A percentile compares a stretch with the other conserved stretches of the same genome.
Evolutionary conservation across 2,329 filamentous ascomycete species (phyloP).

Genomic region (Talaromyces sp.): DNA sequence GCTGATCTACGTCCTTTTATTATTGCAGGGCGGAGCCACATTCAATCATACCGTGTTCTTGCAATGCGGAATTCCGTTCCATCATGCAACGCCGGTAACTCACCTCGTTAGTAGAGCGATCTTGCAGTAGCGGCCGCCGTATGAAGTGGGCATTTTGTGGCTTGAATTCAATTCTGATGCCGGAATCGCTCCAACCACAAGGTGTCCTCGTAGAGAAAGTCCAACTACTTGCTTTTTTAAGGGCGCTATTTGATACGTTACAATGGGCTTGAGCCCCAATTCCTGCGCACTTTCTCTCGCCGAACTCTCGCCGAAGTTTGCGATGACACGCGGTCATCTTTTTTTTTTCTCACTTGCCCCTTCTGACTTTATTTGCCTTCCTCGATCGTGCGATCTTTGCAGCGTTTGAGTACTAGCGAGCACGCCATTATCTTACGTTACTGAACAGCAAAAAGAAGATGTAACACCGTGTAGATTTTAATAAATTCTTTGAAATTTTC

Average conservation of each 20-base stretch:
- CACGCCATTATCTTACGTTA: too few species aligned
- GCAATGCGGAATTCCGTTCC: background rate
- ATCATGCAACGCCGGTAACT: background rate
- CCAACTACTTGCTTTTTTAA: background rate
- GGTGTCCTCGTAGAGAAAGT: background rate
- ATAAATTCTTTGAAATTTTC: too few species aligned
- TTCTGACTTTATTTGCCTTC: too few species aligned
- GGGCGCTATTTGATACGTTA: background rate
- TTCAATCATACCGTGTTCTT: background rate
- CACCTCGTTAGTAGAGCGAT: background rate
- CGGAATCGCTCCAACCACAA: background rate
- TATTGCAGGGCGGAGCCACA: background rate
- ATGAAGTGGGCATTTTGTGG: background rate
- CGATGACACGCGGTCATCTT: background rate
- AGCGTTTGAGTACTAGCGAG: too few species aligned
- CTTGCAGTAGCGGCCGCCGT: background rate
- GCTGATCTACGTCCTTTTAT: background rate
- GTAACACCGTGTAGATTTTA: too few species aligned
- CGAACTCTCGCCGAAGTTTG: background rate
- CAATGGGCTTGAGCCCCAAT: background rate
- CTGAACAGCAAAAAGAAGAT: too few species aligned
- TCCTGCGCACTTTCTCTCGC: background rate
- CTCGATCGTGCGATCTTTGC: too few species aligned
- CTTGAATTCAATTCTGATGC: background rate
- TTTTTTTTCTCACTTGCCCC: too few species aligned